Evolutionary conservation across 2,329 filamentous ascomycete genomes (phyloP).

Genomic region (Exophiala phaeomuriformis): DNA sequence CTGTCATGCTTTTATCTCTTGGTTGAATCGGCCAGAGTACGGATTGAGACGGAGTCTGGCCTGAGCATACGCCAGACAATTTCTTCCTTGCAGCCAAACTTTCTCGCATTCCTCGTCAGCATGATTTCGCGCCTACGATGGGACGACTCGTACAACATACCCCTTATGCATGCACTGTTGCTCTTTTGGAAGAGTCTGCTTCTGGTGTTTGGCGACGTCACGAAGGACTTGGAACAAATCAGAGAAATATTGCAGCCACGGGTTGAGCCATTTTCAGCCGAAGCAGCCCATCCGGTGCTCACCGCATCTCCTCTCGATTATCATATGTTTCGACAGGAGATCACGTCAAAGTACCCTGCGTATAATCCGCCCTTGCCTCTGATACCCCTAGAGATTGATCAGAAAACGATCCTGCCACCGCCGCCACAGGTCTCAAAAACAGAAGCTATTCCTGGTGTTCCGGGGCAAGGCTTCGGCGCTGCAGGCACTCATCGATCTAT

Average conservation of each 20-base stretch:
- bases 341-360: constrained; percentile 94
- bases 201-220: constrained; percentile 72
- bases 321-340: constrained; percentile 90
- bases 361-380: constrained; percentile 82
- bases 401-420: constrained; percentile 82
- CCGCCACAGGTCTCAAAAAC: constrained; percentile 65
- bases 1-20: constrained; percentile 26
- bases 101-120: constrained; percentile 23
- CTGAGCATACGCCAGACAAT: constrained; percentile 15
- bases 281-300: constrained; percentile 59
- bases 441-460: constrained; percentile 49
- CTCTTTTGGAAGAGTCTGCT: constrained; percentile 89
- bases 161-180: constrained; percentile 65
- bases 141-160: constrained; percentile 51
- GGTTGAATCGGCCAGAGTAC: constrained; percentile 23
- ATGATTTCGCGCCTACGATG: constrained; percentile 49
- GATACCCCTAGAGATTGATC: constrained; percentile 80
- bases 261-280: constrained; percentile 53
- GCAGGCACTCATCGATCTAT: constrained; percentile 57
- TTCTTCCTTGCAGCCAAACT: constrained; percentile 20
- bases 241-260: constrained; percentile 59
- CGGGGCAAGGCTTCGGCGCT: constrained; percentile 31
- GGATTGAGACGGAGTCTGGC: constrained; percentile 11
- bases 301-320: constrained; percentile 94
- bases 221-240: constrained; percentile 59